Evolutionary conservation across 2,329 filamentous ascomycete species (phyloP).

Genomic region (Microcyclospora pomicola): DNA sequence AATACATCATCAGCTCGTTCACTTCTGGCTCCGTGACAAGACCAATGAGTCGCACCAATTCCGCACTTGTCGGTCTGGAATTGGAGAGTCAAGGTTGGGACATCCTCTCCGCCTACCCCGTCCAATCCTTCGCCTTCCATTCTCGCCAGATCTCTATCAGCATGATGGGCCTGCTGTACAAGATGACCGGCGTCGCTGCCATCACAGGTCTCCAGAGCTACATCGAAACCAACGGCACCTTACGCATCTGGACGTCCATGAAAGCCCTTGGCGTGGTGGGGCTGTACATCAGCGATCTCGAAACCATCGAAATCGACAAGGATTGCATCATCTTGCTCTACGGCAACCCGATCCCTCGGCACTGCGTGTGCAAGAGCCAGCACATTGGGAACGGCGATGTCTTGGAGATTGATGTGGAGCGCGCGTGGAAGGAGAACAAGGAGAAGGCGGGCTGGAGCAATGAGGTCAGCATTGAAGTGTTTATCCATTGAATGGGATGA

Average conservation of each 20-base stretch:
- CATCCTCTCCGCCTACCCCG: slow-evolving; percentile 61
- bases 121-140: slow-evolving; percentile 39
- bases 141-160: slow-evolving; percentile 40
- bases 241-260: slow-evolving; percentile 53
- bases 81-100: slow-evolving; percentile 60
- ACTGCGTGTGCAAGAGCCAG: slow-evolving; percentile 40
- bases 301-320: slow-evolving; percentile 29
- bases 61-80: slow-evolving; percentile 45
- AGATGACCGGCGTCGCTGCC: slow-evolving; percentile 81
- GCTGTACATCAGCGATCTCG: slow-evolving; percentile 63
- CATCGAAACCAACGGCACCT: slow-evolving; percentile 43
- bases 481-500: slow-evolving; percentile 19
- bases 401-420: slow-evolving; percentile 61
- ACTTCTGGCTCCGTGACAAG: slow-evolving; percentile 47
- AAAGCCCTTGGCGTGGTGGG: slow-evolving; percentile 70
- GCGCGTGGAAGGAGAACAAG: slow-evolving; percentile 63
- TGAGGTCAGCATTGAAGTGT: slow-evolving; percentile 57
- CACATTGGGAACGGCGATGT: slow-evolving; percentile 29
- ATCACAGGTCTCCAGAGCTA: slow-evolving; percentile 50
- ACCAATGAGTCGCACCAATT: slow-evolving; percentile 32
- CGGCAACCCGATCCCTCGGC: slow-evolving; percentile 52
- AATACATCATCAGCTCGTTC: slow-evolving; percentile 65
- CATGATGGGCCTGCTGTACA: slow-evolving; percentile 64
- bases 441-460: slow-evolving; percentile 65
- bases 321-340: slow-evolving; percentile 44